Evolutionary conservation across 768 basidiomycete genomes (phyloP).

Genomic region (Asterophora parasitica): DNA sequence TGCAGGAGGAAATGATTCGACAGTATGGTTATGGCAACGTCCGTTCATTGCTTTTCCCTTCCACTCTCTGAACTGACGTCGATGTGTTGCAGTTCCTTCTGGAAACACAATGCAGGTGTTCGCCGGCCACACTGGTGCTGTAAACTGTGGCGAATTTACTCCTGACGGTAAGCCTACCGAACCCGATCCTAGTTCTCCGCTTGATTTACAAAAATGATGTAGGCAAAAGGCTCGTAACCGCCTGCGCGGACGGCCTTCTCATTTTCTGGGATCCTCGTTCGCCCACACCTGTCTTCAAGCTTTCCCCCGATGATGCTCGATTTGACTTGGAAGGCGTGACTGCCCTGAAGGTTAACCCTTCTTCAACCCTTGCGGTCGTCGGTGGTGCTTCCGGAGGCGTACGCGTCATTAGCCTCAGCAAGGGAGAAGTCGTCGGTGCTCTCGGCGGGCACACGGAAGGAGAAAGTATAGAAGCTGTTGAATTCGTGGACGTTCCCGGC

Average conservation of each 20-base stretch:
- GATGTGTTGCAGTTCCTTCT: slow-evolving; percentile 67
- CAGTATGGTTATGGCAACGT: slow-evolving; percentile 98
- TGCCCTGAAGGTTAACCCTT: slow-evolving; percentile 75
- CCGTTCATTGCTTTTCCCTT: slow-evolving; percentile 24
- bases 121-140: slow-evolving; percentile 80
- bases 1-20: slow-evolving; percentile 89
- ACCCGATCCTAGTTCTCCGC: background rate
- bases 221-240: slow-evolving; percentile 89
- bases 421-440: slow-evolving; percentile 75
- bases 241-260: slow-evolving; percentile 74
- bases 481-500: slow-evolving; percentile 74
- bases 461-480: slow-evolving; percentile 84
- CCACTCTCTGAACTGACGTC: background rate
- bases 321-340: slow-evolving; percentile 85
- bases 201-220: slow-evolving; percentile 4
- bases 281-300: slow-evolving; percentile 74
- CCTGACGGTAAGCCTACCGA: slow-evolving; percentile 63
- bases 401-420: slow-evolving; percentile 80
- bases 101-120: slow-evolving; percentile 97
- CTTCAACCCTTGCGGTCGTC: slow-evolving; percentile 86
- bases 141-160: slow-evolving; percentile 87
- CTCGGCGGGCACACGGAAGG: slow-evolving; percentile 82
- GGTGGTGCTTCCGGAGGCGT: slow-evolving; percentile 85
- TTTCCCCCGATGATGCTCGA: slow-evolving; percentile 62
- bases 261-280: slow-evolving; percentile 92